Conservation (phyloP, 495 filamentous ascomycete species). For the Zalerion maritima region DNA sequence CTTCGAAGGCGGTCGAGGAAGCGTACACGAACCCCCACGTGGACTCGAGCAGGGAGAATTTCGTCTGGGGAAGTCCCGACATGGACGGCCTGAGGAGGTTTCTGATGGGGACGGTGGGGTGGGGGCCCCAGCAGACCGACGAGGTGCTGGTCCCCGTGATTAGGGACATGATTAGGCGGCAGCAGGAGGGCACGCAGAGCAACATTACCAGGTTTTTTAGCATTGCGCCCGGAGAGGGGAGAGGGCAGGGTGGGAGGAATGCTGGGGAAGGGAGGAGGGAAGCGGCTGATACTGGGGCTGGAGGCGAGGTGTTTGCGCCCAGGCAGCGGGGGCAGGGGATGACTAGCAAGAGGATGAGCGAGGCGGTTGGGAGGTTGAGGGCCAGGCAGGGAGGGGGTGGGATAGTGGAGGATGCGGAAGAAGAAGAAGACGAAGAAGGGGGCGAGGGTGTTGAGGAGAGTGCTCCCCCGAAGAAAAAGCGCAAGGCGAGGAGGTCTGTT, state of each 20-base stretch:
- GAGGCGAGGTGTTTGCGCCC: constrained; percentile 70
- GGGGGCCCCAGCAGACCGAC: constrained; percentile 79
- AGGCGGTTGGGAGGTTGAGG: constrained; percentile 55
- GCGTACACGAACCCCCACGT: constrained; percentile 82
- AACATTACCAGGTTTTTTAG: constrained; percentile 94
- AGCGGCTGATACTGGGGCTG: constrained; percentile 23
- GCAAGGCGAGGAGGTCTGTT: constrained; percentile 5
- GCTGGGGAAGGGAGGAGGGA: constrained; percentile 16
- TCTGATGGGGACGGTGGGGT: constrained; percentile 86
- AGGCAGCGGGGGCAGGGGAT: constrained; percentile 46
- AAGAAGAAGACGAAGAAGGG: constrained; percentile 9
- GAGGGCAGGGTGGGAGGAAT: constrained; percentile 24
- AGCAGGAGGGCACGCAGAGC: constrained; percentile 77
- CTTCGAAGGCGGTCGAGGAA: constrained; percentile 53
- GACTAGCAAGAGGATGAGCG: constrained; percentile 77
- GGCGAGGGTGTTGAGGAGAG: neutral
- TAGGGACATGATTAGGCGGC: constrained; percentile 77
- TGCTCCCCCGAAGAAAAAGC: constrained; percentile 6
- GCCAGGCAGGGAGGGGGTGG: constrained; percentile 15
- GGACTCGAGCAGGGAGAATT: constrained; percentile 58
- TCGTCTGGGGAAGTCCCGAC: constrained; percentile 93
- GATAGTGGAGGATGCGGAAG: constrained; percentile 6
- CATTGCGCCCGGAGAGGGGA: constrained; percentile 39
- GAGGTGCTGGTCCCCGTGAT: constrained; percentile 92
- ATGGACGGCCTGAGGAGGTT: constrained; percentile 72